Evolutionary conservation across 805 yeast genomes (phyloP).

Genomic region (Candida schatavii): DNA sequence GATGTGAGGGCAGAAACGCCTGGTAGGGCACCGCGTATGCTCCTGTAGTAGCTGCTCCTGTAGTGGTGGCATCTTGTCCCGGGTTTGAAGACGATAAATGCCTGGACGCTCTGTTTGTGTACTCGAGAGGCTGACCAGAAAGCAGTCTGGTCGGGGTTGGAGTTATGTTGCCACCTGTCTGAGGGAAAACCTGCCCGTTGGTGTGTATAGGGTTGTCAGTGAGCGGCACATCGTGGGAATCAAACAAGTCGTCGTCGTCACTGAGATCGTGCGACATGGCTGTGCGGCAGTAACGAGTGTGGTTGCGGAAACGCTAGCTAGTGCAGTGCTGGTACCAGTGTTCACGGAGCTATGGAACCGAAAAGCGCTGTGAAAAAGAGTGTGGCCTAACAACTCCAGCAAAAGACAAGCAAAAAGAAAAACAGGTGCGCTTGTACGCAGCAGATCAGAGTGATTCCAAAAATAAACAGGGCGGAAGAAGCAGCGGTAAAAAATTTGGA

Average conservation of each 20-base stretch:
- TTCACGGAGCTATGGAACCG: too few relatives aligned
- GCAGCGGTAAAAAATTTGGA: too few relatives aligned
- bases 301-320: too few relatives aligned
- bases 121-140: slow-evolving; percentile 6
- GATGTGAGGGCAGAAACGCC: slow-evolving; percentile 2
- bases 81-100: not conserved
- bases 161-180: not conserved
- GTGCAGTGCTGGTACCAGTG: too few relatives aligned
- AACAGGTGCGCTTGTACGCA: too few relatives aligned
- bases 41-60: not conserved
- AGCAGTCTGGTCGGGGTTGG: slow-evolving; percentile 1
- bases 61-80: not conserved
- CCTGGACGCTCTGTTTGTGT: slow-evolving; percentile 8
- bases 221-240: slow-evolving; percentile 4
- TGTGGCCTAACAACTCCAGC: too few relatives aligned
- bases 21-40: slow-evolving; percentile 3
- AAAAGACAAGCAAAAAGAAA: too few relatives aligned
- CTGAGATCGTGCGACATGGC: slow-evolving; percentile 2
- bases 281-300: too few relatives aligned
- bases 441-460: too few relatives aligned
- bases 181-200: not conserved
- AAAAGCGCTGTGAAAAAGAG: too few relatives aligned
- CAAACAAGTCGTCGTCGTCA: slow-evolving; percentile 7
- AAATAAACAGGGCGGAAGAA: too few relatives aligned
- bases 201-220: slow-evolving; percentile 4